Base-by-base conservation (phyloP, 345 rosid genomes). In the Camelina hispida region DNA sequence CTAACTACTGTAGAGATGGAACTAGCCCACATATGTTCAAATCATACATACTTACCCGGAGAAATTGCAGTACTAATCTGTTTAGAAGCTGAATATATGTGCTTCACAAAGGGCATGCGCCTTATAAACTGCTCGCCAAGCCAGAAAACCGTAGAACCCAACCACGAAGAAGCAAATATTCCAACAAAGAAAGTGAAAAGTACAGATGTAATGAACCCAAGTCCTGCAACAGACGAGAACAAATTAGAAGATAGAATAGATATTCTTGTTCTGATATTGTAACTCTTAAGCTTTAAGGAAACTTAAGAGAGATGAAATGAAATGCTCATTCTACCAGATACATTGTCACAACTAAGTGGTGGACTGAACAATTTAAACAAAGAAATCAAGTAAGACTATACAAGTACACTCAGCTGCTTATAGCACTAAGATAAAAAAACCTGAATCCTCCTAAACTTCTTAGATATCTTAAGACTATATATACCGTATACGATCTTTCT, bases 1-100 rank as follows among this genome's bases (percentile, higher is more conserved):
- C 46, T 12, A 38, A 48, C 46, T 32, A 20, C 38, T 9, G 69
- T 34, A 53, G 10, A 47, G 4, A 66, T 34, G 9, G 54, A 69
- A 25, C 56, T 30, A 44, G 14, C 17, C 14, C 28, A 57, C 11
- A 43, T 1, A 62, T 14, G 22, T 58, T 62, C 20, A 37, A 9
- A 37, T 20, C 38, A 57, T n/a, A 55, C 15, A 56, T 9, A 13
- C 20, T 58, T 79, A 89, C 93, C 97, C n/a, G 93, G 93, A 62
- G 97, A 89, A 64, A 91, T 83, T 52, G 93, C 96, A 37, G 96
- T 73, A 76, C 95, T 91, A 63, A 91, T 84, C 81, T 91, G 93
- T 72, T 91, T 91, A 46, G 97, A 91, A 63, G 97, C 96, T 30
- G 90, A 84, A 80, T 85, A 91, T 40, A 91, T 78, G 80, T 87